A percentile compares a stretch with the other conserved stretches of the same genome.
phyloP scores from a whole-genome alignment of 176 grass and related monocot genomes.

The Oryza meyeriana region DNA sequence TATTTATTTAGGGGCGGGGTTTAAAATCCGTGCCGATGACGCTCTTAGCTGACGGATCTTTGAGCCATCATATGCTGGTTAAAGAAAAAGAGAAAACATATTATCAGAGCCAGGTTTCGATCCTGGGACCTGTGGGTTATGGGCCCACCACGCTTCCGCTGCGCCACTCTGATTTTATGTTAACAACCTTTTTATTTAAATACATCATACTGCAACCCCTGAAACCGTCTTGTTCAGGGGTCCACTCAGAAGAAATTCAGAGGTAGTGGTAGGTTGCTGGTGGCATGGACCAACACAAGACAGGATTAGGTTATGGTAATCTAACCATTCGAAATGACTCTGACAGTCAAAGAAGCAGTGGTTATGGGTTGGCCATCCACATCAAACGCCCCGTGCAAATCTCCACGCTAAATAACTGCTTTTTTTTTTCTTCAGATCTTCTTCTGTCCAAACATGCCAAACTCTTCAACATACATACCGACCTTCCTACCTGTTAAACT shows the following conservation, averaged over 20 bases:
- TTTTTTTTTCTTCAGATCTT: too few relatives aligned
- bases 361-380: neutral
- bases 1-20: too few relatives aligned
- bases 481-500: too few relatives aligned
- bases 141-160: slow-evolving; percentile 98
- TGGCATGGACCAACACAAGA: neutral
- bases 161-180: slow-evolving; percentile 77
- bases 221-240: too few relatives aligned
- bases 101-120: slow-evolving; percentile 93
- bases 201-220: too few relatives aligned
- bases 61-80: too few relatives aligned
- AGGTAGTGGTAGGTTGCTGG: too few relatives aligned
- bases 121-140: slow-evolving; percentile 95
- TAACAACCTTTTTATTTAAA: too few relatives aligned
- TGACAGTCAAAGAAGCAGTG: neutral
- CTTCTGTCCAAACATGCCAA: neutral
- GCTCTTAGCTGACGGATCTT: too few relatives aligned
- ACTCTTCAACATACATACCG: neutral
- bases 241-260: neutral
- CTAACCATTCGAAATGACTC: neutral
- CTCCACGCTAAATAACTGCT: neutral
- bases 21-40: too few relatives aligned
- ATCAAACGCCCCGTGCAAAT: neutral
- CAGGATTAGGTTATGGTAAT: neutral
- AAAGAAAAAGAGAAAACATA: too few relatives aligned